phyloP scores from a whole-genome alignment of 2,329 filamentous ascomycete genomes.

The Fusarium secorum region DNA sequence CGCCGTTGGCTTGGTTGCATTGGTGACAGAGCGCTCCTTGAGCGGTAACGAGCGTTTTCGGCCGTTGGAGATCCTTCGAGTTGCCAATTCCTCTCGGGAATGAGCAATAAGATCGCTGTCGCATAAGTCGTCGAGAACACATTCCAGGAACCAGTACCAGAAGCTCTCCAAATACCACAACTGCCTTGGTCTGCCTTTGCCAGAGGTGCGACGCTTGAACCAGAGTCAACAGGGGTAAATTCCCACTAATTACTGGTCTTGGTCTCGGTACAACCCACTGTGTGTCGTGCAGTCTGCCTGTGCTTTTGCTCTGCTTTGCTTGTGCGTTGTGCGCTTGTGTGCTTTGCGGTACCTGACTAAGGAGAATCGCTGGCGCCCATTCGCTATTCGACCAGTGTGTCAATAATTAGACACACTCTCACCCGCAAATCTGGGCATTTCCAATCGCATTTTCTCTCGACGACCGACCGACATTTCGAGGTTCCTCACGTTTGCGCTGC shows the following conservation, averaged over 20 bases:
- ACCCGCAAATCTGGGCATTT: conserved; percentile 30
- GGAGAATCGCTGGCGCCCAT: conserved; percentile 12
- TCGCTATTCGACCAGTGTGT: conserved; percentile 17
- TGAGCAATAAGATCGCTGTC: conserved; percentile 38
- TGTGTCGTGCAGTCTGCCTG: conserved; percentile 26
- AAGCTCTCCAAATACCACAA: conserved; percentile 19
- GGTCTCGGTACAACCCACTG: conserved; percentile 19
- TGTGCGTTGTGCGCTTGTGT: conserved; percentile 22
- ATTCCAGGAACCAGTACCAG: conserved; percentile 34
- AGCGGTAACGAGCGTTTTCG: conserved; percentile 13
- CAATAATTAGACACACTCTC: conserved; percentile 33
- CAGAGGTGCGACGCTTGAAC: conserved; percentile 26
- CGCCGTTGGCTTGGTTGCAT: conserved; percentile 28
- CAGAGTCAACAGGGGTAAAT: conserved; percentile 24
- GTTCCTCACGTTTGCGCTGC: conserved; percentile 4
- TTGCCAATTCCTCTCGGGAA: conserved; percentile 34
- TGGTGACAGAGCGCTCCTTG: conserved; percentile 21
- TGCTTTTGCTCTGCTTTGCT: conserved; percentile 14
- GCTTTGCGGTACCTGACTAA: conserved; percentile 23
- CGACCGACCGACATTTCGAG: conserved; percentile 16
- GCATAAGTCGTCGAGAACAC: conserved; percentile 31
- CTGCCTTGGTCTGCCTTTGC: neutral
- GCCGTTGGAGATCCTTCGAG: conserved; percentile 19
- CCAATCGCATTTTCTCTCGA: conserved; percentile 15
- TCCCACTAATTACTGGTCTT: conserved; percentile 29